phyloP scores from a whole-genome alignment of 164 flowering plant species.

The Magnolia sinica region DNA sequence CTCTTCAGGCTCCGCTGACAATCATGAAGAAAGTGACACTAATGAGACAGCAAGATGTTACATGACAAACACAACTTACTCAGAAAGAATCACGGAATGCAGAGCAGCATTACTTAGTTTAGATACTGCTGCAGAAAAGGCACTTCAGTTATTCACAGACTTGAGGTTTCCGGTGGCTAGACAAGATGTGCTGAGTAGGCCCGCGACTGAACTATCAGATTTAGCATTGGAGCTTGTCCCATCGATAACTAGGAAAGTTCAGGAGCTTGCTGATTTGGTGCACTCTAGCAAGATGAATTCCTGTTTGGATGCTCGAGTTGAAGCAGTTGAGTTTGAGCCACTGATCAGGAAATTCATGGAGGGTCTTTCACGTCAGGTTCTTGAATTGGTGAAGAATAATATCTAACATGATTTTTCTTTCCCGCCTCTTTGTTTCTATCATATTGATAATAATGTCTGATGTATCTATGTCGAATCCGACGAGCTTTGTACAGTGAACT shows the following conservation, averaged over 20 bases:
- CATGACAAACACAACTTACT: background rate
- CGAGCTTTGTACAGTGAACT: background rate
- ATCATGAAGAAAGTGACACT: conserved; percentile 7
- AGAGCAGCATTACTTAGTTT: conserved; percentile 38
- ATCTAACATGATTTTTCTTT: conserved; percentile 4
- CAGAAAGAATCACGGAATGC: conserved; percentile 29
- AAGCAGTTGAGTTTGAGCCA: conserved; percentile 24
- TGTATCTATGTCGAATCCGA: background rate
- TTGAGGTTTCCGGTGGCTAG: conserved; percentile 15
- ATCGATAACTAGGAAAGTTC: conserved; percentile 35
- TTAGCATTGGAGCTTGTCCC: conserved; percentile 39
- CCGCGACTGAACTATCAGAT: conserved; percentile 25
- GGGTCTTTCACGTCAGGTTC: conserved; percentile 26
- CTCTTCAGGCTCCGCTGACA: background rate
- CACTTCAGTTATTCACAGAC: conserved; percentile 33
- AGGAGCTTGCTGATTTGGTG: conserved; percentile 29
- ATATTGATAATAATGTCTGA: too few species aligned
- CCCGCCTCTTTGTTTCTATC: background rate
- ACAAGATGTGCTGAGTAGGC: conserved; percentile 18
- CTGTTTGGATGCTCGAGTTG: conserved; percentile 3
- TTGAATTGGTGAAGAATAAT: conserved; percentile 25
- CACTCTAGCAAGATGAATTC: conserved; percentile 12
- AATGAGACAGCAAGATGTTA: conserved; percentile 3
- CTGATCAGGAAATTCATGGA: conserved; percentile 31
- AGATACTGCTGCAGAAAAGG: conserved; percentile 41